These are phyloP conservation scores for Vicia villosa DNA, from an alignment of 306 rosid species.

Conservation along the genomic window DNA sequence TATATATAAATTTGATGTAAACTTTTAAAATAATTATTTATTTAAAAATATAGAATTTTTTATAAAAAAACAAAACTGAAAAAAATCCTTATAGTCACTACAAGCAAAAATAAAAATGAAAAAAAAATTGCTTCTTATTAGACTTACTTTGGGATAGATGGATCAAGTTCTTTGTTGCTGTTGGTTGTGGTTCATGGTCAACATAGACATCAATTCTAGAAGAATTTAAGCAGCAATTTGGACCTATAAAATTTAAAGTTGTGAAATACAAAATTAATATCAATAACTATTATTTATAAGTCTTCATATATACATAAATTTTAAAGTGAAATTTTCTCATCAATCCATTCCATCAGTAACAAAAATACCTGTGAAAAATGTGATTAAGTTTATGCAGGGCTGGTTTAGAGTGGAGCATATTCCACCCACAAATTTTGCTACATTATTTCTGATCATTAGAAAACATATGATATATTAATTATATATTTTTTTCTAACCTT, in stretches of 20 bases:
- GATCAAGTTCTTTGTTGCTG: conserved; percentile 79
- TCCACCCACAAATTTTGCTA: conserved; percentile 35
- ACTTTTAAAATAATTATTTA: neutral
- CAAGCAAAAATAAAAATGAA: neutral
- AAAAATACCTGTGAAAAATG: conserved; percentile 64
- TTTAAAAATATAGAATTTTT: too few relatives aligned
- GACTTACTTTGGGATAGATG: conserved; percentile 78
- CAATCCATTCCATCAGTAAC: neutral
- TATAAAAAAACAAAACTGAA: too few relatives aligned
- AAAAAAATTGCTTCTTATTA: neutral
- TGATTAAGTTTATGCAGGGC: conserved; percentile 52
- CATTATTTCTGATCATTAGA: conserved; percentile 42
- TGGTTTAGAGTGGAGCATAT: conserved; percentile 54
- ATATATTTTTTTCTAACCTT: neutral
- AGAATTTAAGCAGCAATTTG: conserved; percentile 70
- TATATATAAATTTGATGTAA: too few relatives aligned
- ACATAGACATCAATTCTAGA: conserved; percentile 49
- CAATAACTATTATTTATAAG: neutral
- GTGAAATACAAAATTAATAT: neutral
- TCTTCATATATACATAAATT: neutral
- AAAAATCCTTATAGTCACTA: too few relatives aligned
- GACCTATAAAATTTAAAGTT: conserved; percentile 48
- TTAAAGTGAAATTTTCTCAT: neutral
- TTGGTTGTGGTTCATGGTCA: conserved; percentile 66
- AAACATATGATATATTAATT: neutral